Evolutionary conservation across 2,329 filamentous ascomycete genomes (phyloP), one percentile per base, ranked within the genome.

Genomic region (Xylariaceae sp.): DNA sequence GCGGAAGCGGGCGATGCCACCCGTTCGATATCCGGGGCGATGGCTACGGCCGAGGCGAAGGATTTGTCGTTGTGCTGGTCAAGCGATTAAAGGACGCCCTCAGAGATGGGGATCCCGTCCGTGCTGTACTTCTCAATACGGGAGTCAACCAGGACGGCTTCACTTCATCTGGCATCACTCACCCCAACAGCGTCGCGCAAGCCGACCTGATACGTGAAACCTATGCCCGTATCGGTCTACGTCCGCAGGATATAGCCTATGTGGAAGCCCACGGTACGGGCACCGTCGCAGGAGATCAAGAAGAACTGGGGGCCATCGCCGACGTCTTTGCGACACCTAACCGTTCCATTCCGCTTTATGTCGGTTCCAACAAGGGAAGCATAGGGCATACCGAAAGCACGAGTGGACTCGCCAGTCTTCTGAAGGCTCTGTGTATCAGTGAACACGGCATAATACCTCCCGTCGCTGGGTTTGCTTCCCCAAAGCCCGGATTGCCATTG

Each of bases 11-110:
- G 7, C 21, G 21, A 11, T 24, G 21, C 11, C 21, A 24, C 21
- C 21, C 21, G 5, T 69, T 62, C 33, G 69, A 71, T 40, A 44
- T 53, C 4, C 46, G 52, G n/a, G 70, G 64, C 0, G 58, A 69
- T 41, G 73, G 73, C 0, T 76, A 74, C 45, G 67, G 59, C 0
- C 60, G 71, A 9, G 71, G 69, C 2, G 71, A 76, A 43, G 71
- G 70, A 2, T 52, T 66, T 1, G 14, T 15, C 8, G 35, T 32
- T 9, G 23, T 42, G 17, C 17, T 42, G 11, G 12, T 42, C 1
- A 74, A 74, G 52, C 56, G 43, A 7, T 41, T 60, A 1, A 57
- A 60, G 8, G 63, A 66, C 28, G 73, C 73, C 1, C 43, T 75
- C 2, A 49, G 40, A 2, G 36, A 45, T 24, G 32, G 32, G 8